Conservation (phyloP, 2,329 filamentous ascomycete genomes). For the Paecilomyces formosus region DNA sequence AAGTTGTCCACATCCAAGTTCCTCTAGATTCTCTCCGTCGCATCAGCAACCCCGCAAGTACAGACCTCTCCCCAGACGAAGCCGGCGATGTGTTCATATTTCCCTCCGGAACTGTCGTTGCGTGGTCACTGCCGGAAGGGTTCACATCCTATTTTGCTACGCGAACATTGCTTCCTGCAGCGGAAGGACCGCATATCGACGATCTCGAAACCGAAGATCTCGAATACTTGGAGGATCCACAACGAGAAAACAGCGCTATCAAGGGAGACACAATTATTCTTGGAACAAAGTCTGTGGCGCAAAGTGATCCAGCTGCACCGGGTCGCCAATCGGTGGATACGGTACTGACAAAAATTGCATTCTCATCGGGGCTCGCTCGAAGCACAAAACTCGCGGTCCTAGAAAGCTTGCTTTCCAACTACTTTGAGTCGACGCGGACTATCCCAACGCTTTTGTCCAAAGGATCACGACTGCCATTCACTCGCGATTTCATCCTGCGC, state of each 20-base stretch:
- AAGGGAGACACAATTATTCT: slow-evolving; percentile 83
- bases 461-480: slow-evolving; percentile 56
- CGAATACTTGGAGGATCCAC: slow-evolving; percentile 71
- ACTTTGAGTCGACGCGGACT: slow-evolving; percentile 76
- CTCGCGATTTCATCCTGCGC: slow-evolving; percentile 72
- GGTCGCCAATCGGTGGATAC: slow-evolving; percentile 43
- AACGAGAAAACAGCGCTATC: slow-evolving; percentile 66
- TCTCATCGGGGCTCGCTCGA: slow-evolving; percentile 85
- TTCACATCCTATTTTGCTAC: slow-evolving; percentile 64
- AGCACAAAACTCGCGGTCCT: slow-evolving; percentile 91
- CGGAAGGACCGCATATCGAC: slow-evolving; percentile 64
- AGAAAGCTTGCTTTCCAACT: slow-evolving; percentile 71
- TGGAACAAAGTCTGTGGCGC: slow-evolving; percentile 56
- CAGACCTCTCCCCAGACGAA: slow-evolving; percentile 35
- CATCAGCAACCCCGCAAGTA: slow-evolving; percentile 32
- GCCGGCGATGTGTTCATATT: slow-evolving; percentile 91
- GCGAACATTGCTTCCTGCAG: slow-evolving; percentile 65
- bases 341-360: slow-evolving; percentile 88
- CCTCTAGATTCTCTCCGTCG: slow-evolving; percentile 39
- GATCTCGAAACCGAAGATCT: slow-evolving; percentile 80
- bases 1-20: slow-evolving; percentile 56
- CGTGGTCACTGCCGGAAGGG: slow-evolving; percentile 77
- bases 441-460: slow-evolving; percentile 73
- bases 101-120: slow-evolving; percentile 85
- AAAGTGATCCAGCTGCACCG: slow-evolving; percentile 14